Evolutionary conservation across 2,329 filamentous ascomycete species (phyloP), one percentile per base, ranked within the genome.

Genomic region (Sarocladium kiliense): DNA sequence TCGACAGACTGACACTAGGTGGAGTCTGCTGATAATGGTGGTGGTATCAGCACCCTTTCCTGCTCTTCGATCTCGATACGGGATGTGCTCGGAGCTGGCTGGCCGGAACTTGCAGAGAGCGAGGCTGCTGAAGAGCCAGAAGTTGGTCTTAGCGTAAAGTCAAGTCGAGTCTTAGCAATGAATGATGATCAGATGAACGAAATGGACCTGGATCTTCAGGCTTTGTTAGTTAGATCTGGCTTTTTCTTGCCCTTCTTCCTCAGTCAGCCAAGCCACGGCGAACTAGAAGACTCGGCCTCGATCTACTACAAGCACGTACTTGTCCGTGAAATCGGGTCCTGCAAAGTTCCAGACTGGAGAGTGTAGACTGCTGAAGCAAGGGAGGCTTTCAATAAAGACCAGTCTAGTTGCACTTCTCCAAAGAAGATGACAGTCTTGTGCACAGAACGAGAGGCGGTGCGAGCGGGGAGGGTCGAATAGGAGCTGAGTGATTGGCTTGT

Each of bases 41-140:
- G 47, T 51, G 47, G 27, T 36, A 27, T 32, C 47, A 34, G 47
- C 18, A 7, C 16, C 18, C 6, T 27, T 32, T 49, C 16, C 21
- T 49, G 44, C 14, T 30, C 11, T 23, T 51, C 7, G 47, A 51
- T 51, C 47, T 51, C 47, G 47, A 51, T 51, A 51, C 27, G 47
- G 27, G 27, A 51, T 45, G 27, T 27, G 12, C 47, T 51, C 47
- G 47, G 47, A 51, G 47, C n/a, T 19, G 47, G 16, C n/a, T 21
- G 14, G 4, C 44, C 44, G n/a, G 44, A 16, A 6, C n/a, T 47
- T 18, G 16, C 5, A 23, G n/a, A n/a, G 12, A 51, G 30, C 47
- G 30, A 51, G 23, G 47, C 26, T 36, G 47, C 30, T 34, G 47
- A 51, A 36, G 47, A 51, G 47, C 47, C n/a, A 36, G 26, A 51